A percentile compares a stretch with the other conserved stretches of the same genome.
phyloP scores from a whole-genome alignment of 345 rosid species.

The Turritis glabra region DNA sequence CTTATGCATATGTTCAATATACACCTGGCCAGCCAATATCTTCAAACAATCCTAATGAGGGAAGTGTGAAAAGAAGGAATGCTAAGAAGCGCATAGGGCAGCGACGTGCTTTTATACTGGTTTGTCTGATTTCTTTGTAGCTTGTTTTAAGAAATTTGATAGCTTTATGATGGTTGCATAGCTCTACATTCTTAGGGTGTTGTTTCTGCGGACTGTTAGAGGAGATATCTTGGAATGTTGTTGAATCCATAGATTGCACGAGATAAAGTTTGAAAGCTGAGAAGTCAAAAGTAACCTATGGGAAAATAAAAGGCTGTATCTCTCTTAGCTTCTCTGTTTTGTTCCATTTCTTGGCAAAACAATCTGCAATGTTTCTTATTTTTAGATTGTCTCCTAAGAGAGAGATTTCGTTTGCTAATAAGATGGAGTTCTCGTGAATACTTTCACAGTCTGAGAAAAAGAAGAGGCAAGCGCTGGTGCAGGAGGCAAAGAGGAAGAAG shows the following conservation, averaged over 20 bases:
- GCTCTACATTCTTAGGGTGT: not conserved
- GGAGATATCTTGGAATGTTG: constrained; percentile 5
- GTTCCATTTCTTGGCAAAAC: constrained; percentile 2
- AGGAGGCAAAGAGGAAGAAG: constrained; percentile 84
- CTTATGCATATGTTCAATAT: constrained; percentile 78
- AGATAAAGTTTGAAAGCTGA: not conserved
- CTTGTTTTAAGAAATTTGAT: not conserved
- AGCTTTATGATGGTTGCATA: not conserved
- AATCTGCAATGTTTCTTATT: not conserved
- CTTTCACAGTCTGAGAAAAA: constrained; percentile 77
- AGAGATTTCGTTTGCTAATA: not conserved
- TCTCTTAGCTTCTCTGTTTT: constrained; percentile 15
- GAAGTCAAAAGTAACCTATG: not conserved
- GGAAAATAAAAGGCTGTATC: not conserved
- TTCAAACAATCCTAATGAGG: constrained; percentile 78
- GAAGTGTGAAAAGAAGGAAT: constrained; percentile 75
- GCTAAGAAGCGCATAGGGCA: constrained; percentile 74
- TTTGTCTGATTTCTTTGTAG: constrained; percentile 26
- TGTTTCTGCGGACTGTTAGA: not conserved
- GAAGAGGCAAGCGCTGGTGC: constrained; percentile 81
- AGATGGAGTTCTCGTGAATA: not conserved
- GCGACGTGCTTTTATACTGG: constrained; percentile 67
- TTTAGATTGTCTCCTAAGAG: not conserved
- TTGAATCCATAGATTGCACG: constrained; percentile 3
- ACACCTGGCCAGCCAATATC: constrained; percentile 75